Conservation (phyloP, 768 basidiomycete species). For the Neoboletus magnificus region DNA sequence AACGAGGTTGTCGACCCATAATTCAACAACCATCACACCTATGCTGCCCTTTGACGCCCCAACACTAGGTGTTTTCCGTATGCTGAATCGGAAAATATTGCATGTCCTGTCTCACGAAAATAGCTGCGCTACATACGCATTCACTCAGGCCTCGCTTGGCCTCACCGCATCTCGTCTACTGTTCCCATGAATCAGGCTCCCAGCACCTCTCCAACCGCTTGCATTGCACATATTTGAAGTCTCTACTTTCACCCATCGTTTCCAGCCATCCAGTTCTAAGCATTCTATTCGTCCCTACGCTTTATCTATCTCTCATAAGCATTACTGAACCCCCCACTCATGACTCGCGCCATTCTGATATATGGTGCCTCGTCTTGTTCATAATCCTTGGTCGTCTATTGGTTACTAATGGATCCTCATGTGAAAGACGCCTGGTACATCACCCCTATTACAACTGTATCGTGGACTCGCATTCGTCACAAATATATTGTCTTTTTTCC, state of each 20-base stretch:
- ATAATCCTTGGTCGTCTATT: neutral
- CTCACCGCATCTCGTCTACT: neutral
- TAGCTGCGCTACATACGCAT: neutral
- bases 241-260: neutral
- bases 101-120: neutral
- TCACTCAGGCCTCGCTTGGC: neutral
- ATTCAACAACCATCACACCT: neutral
- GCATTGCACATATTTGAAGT: slow-evolving; percentile 7
- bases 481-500: neutral
- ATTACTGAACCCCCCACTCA: neutral
- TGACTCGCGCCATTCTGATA: neutral
- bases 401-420: neutral
- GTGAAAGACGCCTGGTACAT: slow-evolving; percentile 10
- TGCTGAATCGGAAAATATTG: neutral
- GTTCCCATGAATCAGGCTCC: neutral
- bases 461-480: slow-evolving; percentile 4
- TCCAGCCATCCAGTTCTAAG: neutral
- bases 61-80: neutral
- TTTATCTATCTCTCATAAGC: neutral
- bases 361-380: neutral
- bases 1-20: neutral
- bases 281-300: neutral
- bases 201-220: neutral
- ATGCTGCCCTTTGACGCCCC: neutral
- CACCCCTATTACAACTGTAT: neutral